Conservation (phyloP, 2,329 filamentous ascomycete species). For the Cryphonectria naterciae region DNA sequence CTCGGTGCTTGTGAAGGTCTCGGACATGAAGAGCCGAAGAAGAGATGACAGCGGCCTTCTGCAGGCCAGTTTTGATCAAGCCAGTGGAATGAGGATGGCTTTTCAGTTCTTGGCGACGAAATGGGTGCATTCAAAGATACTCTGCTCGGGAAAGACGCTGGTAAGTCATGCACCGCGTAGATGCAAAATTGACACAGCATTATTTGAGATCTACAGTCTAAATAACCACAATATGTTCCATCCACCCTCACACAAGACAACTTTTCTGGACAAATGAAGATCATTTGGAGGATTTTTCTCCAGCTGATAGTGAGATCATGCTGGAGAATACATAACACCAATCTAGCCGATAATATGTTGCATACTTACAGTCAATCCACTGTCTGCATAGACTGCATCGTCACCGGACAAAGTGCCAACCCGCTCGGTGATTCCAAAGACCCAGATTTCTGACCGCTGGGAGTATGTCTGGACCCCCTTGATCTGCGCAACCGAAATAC, state of each 20-base stretch:
- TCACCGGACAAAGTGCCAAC: neutral
- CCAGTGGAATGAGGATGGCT: slow-evolving; percentile 35
- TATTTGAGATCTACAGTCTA: too few relatives aligned
- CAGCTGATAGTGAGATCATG: neutral
- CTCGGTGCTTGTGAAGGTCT: too few relatives aligned
- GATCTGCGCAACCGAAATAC: too few relatives aligned
- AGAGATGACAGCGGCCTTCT: too few relatives aligned
- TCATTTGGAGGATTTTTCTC: too few relatives aligned
- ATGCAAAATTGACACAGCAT: too few relatives aligned
- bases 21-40: too few relatives aligned
- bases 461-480: neutral
- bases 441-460: neutral
- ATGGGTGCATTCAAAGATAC: slow-evolving; percentile 22
- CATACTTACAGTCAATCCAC: neutral
- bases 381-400: neutral
- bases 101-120: slow-evolving; percentile 32
- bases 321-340: neutral
- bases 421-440: neutral
- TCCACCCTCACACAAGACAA: too few relatives aligned
- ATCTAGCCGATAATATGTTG: neutral
- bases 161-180: neutral
- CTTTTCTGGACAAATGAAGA: too few relatives aligned
- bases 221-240: too few relatives aligned
- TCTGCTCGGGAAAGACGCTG: neutral
- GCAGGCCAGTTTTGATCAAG: slow-evolving; percentile 22